These are phyloP conservation scores for Adansonia madagascariensis DNA, from an alignment of 441 rosid species.

Conservation along the genomic window DNA sequence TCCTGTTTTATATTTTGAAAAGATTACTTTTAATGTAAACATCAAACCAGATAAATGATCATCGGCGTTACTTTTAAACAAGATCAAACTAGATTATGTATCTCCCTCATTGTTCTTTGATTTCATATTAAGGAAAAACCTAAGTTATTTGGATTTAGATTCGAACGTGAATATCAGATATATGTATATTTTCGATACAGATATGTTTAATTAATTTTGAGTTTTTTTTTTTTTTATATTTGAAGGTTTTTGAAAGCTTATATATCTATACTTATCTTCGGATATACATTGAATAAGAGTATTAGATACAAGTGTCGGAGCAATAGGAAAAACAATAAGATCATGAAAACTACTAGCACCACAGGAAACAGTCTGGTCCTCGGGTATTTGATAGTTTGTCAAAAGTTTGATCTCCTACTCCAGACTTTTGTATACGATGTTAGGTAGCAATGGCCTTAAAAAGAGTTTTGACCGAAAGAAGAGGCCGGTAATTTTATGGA, in stretches of 20 bases:
- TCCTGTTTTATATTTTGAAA: slow-evolving; percentile 41
- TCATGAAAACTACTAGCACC: neutral
- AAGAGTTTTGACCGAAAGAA: neutral
- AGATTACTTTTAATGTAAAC: neutral
- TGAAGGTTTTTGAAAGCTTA: no score
- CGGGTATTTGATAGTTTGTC: neutral
- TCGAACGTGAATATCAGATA: no score
- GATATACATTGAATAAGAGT: no score
- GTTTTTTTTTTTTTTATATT: neutral
- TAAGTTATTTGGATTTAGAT: no score
- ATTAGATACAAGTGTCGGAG: no score
- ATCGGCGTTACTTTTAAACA: neutral
- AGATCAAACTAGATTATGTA: neutral
- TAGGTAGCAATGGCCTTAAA: neutral
- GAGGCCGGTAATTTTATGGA: neutral
- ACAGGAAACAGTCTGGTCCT: neutral
- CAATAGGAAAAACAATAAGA: neutral
- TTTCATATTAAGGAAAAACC: neutral
- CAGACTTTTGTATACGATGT: neutral
- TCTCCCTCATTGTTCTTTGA: neutral
- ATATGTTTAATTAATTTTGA: no score
- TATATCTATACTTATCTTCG: no score
- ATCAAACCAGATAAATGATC: neutral
- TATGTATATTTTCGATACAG: no score
- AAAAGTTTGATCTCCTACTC: neutral